These are phyloP conservation scores for Amaranthus cruentus DNA, from an alignment of 148 eudicot species.

Conservation along the genomic window DNA sequence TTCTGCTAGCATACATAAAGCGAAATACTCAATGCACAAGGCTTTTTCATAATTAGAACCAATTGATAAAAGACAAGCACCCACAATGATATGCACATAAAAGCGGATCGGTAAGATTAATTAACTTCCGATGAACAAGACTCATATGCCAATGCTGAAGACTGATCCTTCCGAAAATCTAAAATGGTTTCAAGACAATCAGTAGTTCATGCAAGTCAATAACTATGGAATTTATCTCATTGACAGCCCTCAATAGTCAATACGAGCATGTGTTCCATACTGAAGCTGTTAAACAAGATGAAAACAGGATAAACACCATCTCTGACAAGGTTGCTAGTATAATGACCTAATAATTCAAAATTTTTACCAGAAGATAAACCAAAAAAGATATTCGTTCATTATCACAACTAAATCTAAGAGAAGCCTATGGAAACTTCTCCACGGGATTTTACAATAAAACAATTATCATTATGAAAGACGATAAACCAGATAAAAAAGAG, in stretches of 20 bases:
- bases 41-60: background rate
- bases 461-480: background rate
- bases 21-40: background rate
- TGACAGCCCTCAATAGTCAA: constrained; percentile 3
- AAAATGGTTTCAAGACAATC: background rate
- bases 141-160: background rate
- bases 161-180: background rate
- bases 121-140: background rate
- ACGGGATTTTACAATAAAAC: background rate
- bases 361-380: background rate
- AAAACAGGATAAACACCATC: background rate
- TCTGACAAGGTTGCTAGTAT: background rate
- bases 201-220: background rate
- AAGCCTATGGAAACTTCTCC: background rate
- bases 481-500: background rate
- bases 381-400: background rate
- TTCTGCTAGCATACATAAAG: background rate
- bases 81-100: background rate
- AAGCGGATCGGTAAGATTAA: too few relatives aligned
- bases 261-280: background rate
- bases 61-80: background rate
- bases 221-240: background rate
- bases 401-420: background rate
- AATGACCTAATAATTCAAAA: background rate
- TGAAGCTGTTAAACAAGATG: background rate